Evolutionary conservation across 331 rosid species (phyloP).

Genomic region (Pyrus hybrid): DNA sequence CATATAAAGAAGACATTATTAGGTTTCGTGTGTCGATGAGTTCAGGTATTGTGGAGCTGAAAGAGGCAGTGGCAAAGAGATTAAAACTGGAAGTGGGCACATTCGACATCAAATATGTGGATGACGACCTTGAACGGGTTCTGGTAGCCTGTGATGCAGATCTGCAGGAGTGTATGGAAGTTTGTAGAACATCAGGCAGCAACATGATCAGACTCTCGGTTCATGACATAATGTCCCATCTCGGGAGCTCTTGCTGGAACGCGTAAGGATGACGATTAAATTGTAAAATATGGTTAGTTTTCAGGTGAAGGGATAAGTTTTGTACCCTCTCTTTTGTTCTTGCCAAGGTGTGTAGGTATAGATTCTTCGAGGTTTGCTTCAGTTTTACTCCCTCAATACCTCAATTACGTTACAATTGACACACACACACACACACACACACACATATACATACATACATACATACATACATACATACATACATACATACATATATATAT

Average conservation of each 20-base stretch:
- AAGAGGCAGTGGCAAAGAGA: slow-evolving; percentile 77
- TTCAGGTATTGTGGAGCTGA: slow-evolving; percentile 48
- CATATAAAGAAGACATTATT: slow-evolving; percentile 76
- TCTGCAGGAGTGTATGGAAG: slow-evolving; percentile 77
- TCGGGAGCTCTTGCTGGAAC: slow-evolving; percentile 52
- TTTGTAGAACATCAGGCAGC: slow-evolving; percentile 52
- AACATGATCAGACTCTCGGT: slow-evolving; percentile 69
- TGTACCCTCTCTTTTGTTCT: neutral
- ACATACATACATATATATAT: no score
- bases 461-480: no score
- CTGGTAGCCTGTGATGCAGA: slow-evolving; percentile 84
- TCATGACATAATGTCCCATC: slow-evolving; percentile 54
- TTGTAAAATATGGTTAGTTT: slow-evolving; percentile 29
- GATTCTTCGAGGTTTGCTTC: slow-evolving; percentile 26
- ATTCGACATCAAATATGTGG: slow-evolving; percentile 77
- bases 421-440: no score
- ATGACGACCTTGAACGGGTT: slow-evolving; percentile 91
- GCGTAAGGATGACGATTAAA: no score
- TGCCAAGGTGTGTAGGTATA: slow-evolving; percentile 26
- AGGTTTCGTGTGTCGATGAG: slow-evolving; percentile 54
- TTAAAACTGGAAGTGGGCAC: slow-evolving; percentile 72
- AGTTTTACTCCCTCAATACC: slow-evolving; percentile 13
- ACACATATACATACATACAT: no score
- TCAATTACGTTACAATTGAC: no score
- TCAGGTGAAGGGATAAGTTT: slow-evolving; percentile 15